These are phyloP conservation scores for Pestalotiopsis sp. DNA, from an alignment of 2,329 filamentous ascomycete species.

Conservation along the genomic window DNA sequence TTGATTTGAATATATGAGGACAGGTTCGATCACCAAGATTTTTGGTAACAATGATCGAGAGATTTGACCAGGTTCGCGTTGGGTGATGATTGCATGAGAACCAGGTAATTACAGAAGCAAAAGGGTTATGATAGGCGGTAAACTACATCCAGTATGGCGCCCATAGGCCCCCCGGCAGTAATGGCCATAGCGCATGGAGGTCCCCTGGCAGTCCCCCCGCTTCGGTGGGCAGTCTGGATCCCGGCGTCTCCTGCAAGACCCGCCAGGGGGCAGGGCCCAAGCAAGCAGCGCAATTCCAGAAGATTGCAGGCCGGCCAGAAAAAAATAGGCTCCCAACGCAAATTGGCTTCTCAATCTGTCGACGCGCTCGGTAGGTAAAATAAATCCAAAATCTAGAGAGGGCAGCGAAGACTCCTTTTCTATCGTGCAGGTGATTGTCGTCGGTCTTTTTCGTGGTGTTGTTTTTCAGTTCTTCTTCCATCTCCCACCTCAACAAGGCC, in stretches of 20 bases:
- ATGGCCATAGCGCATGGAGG: slow-evolving; percentile 1
- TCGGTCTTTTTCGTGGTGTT: slow-evolving; percentile 6
- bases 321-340: not conserved
- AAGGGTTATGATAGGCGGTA: slow-evolving; percentile 2
- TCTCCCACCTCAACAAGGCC: not conserved
- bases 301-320: not conserved
- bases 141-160: slow-evolving; percentile 1
- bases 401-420: slow-evolving; percentile 1
- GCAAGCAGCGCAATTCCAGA: not conserved
- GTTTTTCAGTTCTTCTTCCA: not conserved
- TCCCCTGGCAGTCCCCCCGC: not conserved
- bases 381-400: not conserved
- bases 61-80: not conserved
- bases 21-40: not conserved
- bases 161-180: not conserved
- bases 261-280: not conserved
- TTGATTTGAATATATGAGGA: not conserved
- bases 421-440: slow-evolving; percentile 4
- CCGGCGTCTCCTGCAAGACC: not conserved
- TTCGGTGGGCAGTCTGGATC: not conserved
- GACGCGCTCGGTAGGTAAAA: not conserved
- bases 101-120: slow-evolving; percentile 3
- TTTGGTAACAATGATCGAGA: not conserved
- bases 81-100: slow-evolving; percentile 3
- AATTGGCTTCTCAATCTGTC: not conserved